A percentile compares a stretch with the other conserved stretches of the same genome.
These are phyloP conservation scores for Ogataea thermomethanolica DNA, from an alignment of 805 yeast genomes.

Conservation along the genomic window DNA sequence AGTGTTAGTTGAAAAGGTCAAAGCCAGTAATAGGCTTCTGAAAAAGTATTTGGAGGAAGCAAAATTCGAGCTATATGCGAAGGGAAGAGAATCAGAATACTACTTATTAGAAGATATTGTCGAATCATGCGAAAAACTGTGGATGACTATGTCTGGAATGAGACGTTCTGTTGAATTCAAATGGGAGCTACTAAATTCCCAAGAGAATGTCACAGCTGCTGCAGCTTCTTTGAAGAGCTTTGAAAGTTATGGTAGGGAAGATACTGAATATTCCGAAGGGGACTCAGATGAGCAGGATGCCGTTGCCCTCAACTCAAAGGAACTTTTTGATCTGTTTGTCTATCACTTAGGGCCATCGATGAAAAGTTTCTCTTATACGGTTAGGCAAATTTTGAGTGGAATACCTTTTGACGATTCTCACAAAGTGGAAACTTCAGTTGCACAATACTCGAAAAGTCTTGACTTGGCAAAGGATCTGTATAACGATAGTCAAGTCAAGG, in stretches of 20 bases:
- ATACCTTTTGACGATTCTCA: conserved; percentile 49
- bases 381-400: conserved; percentile 56
- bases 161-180: conserved; percentile 67
- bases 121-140: conserved; percentile 47
- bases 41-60: conserved; percentile 51
- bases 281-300: conserved; percentile 27
- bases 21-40: conserved; percentile 38
- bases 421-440: conserved; percentile 37
- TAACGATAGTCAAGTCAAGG: conserved; percentile 50
- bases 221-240: conserved; percentile 15
- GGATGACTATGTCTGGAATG: conserved; percentile 62
- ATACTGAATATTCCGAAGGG: conserved; percentile 4
- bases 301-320: conserved; percentile 32
- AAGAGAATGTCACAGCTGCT: neutral
- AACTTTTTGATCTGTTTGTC: conserved; percentile 64
- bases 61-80: conserved; percentile 51
- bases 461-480: conserved; percentile 51
- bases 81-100: conserved; percentile 57
- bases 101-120: conserved; percentile 43
- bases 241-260: neutral
- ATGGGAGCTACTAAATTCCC: conserved; percentile 45
- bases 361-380: conserved; percentile 60
- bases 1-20: conserved; percentile 37
- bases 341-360: conserved; percentile 70
- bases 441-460: conserved; percentile 46